Base-by-base conservation (phyloP, 1,139 yeast species). In the Yamadazyma friedrichii region DNA sequence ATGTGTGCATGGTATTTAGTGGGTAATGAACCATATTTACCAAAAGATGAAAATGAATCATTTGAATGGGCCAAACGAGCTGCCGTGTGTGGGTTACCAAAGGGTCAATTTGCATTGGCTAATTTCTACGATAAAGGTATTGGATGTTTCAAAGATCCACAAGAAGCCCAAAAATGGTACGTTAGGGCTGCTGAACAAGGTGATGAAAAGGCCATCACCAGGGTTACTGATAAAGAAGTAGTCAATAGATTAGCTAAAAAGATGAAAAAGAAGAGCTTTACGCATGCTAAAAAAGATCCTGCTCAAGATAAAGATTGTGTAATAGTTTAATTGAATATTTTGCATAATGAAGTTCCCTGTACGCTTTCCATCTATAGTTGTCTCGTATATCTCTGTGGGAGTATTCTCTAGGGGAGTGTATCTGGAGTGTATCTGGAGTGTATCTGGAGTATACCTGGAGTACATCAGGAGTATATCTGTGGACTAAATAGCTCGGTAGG, bases 1-100 rank as follows among this genome's bases (percentile, higher is more conserved):
- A 74, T 93, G 73, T 89, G 97, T 62, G 97, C 97, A 2, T 93
- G 98, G 98, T 93, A 89, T 60, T 72, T 91, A 60, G 85, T 88
- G 27, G 98, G 98, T 1, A 84, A 88, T 33, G 93, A 86, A 32
- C 91, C 93, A 15, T 81, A 82, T 45, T 73, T 93, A 50, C 84
- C 83, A 12, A 79, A 80, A 48, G 94, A 91, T 59, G 88, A 84
- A 47, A 76, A 69, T 43, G 96, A 91, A 61, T 95, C 97, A 1
- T 93, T 84, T 61, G 94, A 88, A 56, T 93, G 98, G 98, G 97
- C 97, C 1, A 67, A 79, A 44, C 74, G 88, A 49, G 93, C 98
- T 0, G 97, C 98, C 0, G 69, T 75, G 41, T 67, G 80, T 36
- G 86, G 87, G 15, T 71, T 77, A 24, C 76, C 89, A 15, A 88